These are phyloP conservation scores for Apiospora hydei DNA, from an alignment of 2,329 filamentous ascomycete genomes.

Conservation along the genomic window DNA sequence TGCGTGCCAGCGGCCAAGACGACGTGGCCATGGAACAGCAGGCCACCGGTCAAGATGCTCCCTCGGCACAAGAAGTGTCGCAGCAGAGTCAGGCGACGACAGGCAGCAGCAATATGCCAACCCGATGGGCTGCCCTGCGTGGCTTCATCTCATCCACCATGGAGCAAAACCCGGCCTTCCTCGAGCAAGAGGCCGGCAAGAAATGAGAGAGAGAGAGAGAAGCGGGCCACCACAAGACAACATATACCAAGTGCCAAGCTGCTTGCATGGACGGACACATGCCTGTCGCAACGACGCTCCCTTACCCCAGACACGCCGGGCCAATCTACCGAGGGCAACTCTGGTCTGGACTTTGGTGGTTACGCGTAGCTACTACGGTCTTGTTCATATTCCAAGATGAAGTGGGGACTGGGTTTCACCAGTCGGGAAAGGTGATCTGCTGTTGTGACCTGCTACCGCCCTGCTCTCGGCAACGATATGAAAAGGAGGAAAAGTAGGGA, in stretches of 20 bases:
- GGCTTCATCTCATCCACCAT: slow-evolving; percentile 86
- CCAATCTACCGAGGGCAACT: neutral
- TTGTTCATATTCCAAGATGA: too few species aligned
- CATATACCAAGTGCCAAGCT: neutral
- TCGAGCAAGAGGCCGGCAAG: slow-evolving; percentile 35
- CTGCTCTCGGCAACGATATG: neutral
- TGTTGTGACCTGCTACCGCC: neutral
- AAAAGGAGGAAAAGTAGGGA: too few species aligned
- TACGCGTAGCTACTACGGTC: neutral
- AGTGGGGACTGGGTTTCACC: neutral
- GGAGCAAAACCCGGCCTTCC: slow-evolving; percentile 85
- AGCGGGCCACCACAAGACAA: neutral
- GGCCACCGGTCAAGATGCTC: slow-evolving; percentile 25
- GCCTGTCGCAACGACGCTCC: neutral
- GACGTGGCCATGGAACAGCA: slow-evolving; percentile 21
- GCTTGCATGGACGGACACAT: neutral
- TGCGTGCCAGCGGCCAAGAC: slow-evolving; percentile 37
- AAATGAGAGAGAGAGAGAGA: neutral
- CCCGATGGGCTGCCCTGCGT: slow-evolving; percentile 81
- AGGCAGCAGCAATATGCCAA: slow-evolving; percentile 51
- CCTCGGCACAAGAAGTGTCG: slow-evolving; percentile 27
- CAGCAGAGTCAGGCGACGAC: slow-evolving; percentile 31
- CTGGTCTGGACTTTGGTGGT: neutral
- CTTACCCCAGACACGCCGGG: neutral
- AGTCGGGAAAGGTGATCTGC: neutral